phyloP scores from a whole-genome alignment of 2,329 filamentous ascomycete species.

The Dothideomycetes sp. region DNA sequence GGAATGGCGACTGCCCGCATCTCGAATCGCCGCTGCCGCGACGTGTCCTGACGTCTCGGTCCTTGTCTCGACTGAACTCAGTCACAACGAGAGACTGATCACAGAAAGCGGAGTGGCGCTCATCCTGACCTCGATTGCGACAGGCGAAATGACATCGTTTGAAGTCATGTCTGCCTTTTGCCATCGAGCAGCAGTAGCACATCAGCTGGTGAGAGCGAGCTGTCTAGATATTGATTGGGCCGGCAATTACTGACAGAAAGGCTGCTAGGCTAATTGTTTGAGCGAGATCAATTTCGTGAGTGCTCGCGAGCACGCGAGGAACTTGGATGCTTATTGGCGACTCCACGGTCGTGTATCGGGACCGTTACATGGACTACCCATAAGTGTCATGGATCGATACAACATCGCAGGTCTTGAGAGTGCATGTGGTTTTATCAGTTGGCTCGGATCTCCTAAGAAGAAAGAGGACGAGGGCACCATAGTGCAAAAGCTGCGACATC shows the following conservation, averaged over 20 bases:
- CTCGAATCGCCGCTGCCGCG: background rate
- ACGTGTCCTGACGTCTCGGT: background rate
- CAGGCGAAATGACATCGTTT: constrained; percentile 1
- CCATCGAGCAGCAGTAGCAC: constrained; percentile 7
- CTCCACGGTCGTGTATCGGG: constrained; percentile 4
- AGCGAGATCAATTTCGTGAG: constrained; percentile 8
- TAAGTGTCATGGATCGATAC: constrained; percentile 12
- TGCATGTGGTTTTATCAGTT: constrained; percentile 9
- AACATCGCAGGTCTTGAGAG: constrained; percentile 11
- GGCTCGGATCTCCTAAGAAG: constrained; percentile 8
- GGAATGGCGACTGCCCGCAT: background rate
- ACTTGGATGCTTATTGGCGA: constrained; percentile 9
- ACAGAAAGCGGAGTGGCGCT: background rate
- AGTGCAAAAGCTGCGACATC: constrained; percentile 6
- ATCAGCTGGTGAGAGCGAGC: constrained; percentile 5
- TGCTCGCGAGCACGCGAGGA: constrained; percentile 4
- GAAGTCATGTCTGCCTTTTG: constrained; percentile 4
- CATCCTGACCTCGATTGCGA: background rate
- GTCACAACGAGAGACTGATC: background rate
- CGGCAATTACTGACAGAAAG: background rate
- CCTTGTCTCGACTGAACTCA: constrained; percentile 1
- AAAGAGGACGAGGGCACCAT: constrained; percentile 9
- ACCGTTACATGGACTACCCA: constrained; percentile 11
- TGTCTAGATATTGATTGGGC: background rate
- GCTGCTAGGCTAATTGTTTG: constrained; percentile 6